Base-by-base conservation (phyloP, 2,329 filamentous ascomycete genomes). In the Samsoniella hepiali region DNA sequence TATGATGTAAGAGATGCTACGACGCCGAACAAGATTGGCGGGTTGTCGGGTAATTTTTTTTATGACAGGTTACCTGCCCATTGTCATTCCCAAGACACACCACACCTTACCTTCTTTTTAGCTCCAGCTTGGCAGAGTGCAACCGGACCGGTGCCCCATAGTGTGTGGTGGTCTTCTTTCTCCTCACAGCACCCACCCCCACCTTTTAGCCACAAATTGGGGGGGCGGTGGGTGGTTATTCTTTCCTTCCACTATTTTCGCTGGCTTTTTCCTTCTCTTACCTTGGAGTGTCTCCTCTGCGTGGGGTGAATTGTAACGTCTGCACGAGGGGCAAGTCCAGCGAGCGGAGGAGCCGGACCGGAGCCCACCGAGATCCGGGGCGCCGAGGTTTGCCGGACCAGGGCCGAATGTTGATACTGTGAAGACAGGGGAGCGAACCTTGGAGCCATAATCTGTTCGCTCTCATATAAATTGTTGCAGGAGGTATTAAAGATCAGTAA, bases 241-340 rank as follows among this genome's bases (percentile, higher is more conserved):
- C 22, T 22, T 22, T 47, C 27, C 38, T 58, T 31, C 32, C 44
- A 29, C 5, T 50, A 9, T 50, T 50, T 50, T 50, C 15, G 13
- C 47, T 50, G 47, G 47, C 17, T 13, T 50, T 29, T 50, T 29
- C 15, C 31, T 13, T 15, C 47, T 22, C 8, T 22, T 22, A 22
- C 22, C 22, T 22, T 22, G 22, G 22, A 22, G 22, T 22, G 11
- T 50, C 13, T 50, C 47, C 29, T 13, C 47, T 58, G 31, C 56
- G 56, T 58, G 44, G 56, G 32, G 44, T 58, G 4, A 38, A 44
- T 42, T 60, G 47, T 38, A 60, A 53, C 34, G 31, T 60, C 17
- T 36, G 29, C 17, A 11, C 4, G 10, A 53, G 27, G 8, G 55
- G 22, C 6, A 5, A 50, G 22, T 17, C 45, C 45, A 27, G 9